Evolutionary conservation across 441 rosid species (phyloP), one percentile per base, ranked within the genome.

Genomic region (Monsonia emarginata): DNA sequence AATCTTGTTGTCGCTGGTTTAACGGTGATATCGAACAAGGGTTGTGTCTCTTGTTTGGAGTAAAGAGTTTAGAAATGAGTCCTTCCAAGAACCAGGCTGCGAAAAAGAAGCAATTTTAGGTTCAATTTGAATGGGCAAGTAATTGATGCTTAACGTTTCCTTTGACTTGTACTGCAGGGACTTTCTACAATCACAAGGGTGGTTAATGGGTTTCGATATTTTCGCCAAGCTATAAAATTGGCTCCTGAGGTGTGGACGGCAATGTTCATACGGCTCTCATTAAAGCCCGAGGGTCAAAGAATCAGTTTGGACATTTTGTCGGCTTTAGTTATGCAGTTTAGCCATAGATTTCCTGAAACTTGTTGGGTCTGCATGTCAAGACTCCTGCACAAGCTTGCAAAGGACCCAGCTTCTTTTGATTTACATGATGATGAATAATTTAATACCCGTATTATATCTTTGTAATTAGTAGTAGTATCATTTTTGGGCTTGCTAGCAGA

Each of bases 211-310:
- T 85, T 94, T 60, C 77, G 28, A 4, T 79, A 82, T 65, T 76
- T 88, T 21, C 63, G 69, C 19, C 80, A 78, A 65, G 97, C 97
- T 0, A 77, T 86, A 54, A 85, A 82, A 74, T 69, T 88, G 77
- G 95, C 94, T 14, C 92, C 96, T 0, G 92, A 85, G 76, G 74
- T 87, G 75, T 94, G 99, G 97, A 80, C 79, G 14, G 82, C 86
- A 44, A 91, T 94, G 97, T 70, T 87, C 24, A 46, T 88, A 61
- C 84, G 96, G 18, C 75, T 89, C 76, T 81, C 80, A 11, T 31
- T 75, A 71, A 91, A 76, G 77, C 88, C 88, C 0, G 88, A 89
- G 70, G 79, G 83, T 70, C 89, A 82, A 70, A 74, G 70, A 65
- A 88, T 84, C 70, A 69, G 67, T 72, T 52, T 75, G 2, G 96